Conservation (phyloP, 225 moss, liverwort and hornwort genomes). For the Marchantia paleacea region DNA sequence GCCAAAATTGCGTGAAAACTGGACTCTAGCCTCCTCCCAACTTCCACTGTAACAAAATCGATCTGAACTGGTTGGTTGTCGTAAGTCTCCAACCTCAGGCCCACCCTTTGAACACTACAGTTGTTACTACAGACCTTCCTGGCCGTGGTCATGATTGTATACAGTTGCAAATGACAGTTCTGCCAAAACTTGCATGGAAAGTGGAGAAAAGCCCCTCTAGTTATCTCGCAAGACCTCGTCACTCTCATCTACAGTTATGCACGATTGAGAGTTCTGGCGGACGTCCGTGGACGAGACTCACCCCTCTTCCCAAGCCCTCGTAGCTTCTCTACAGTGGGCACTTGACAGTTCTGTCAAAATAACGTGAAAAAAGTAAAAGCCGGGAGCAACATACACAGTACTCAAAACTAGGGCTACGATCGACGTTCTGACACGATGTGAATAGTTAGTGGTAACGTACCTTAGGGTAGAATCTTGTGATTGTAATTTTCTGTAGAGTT, state of each 20-base stretch:
- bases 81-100: neutral
- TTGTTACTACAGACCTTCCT: neutral
- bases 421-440: neutral
- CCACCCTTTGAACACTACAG: neutral
- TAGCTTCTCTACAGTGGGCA: neutral
- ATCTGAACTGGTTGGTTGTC: neutral
- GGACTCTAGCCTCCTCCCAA: neutral
- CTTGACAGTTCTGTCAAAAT: neutral
- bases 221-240: neutral
- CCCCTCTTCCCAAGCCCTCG: neutral
- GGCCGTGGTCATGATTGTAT: neutral
- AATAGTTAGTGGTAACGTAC: too few relatives aligned
- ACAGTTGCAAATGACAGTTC: neutral
- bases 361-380: neutral
- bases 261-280: neutral
- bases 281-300: neutral
- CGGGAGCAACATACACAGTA: neutral
- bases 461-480: too few relatives aligned
- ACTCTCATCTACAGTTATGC: neutral
- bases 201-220: neutral
- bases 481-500: too few relatives aligned
- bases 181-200: neutral
- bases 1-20: neutral
- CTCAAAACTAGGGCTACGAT: neutral
- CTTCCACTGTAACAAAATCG: neutral